These are phyloP conservation scores for Penicillium sclerotiorum DNA, from an alignment of 2,329 filamentous ascomycete species.

Conservation along the genomic window DNA sequence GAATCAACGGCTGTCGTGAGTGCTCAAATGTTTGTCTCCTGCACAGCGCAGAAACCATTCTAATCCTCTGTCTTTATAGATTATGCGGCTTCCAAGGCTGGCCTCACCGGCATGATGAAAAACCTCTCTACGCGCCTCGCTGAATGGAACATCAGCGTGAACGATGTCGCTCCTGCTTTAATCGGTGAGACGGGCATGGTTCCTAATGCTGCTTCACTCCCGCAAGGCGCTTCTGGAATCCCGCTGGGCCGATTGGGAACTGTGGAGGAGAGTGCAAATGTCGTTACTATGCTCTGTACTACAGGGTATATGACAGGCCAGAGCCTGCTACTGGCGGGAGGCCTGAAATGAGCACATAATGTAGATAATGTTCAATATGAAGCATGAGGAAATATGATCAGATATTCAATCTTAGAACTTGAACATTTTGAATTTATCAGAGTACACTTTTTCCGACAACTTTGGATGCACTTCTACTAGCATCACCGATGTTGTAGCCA, in stretches of 20 bases:
- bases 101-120: constrained; percentile 66
- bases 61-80: constrained; percentile 29
- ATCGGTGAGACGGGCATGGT: constrained; percentile 68
- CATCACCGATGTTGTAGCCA: too few species aligned
- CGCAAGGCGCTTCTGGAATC: constrained; percentile 62
- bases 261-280: constrained; percentile 62
- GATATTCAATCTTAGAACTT: background rate
- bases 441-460: too few species aligned
- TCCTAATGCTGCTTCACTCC: constrained; percentile 58
- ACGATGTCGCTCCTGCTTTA: constrained; percentile 70
- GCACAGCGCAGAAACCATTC: too few species aligned
- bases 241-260: constrained; percentile 61
- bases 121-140: constrained; percentile 64
- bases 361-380: background rate
- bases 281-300: constrained; percentile 61
- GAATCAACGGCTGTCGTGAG: constrained; percentile 63
- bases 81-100: constrained; percentile 64
- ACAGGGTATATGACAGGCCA: constrained; percentile 65
- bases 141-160: constrained; percentile 64
- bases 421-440: background rate
- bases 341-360: constrained; percentile 47
- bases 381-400: too few species aligned
- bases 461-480: too few species aligned
- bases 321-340: constrained; percentile 57
- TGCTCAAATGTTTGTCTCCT: constrained; percentile 2